These are phyloP conservation scores for Aspergillus ochraceoroseus DNA, from an alignment of 2,329 filamentous ascomycete species.

Conservation along the genomic window DNA sequence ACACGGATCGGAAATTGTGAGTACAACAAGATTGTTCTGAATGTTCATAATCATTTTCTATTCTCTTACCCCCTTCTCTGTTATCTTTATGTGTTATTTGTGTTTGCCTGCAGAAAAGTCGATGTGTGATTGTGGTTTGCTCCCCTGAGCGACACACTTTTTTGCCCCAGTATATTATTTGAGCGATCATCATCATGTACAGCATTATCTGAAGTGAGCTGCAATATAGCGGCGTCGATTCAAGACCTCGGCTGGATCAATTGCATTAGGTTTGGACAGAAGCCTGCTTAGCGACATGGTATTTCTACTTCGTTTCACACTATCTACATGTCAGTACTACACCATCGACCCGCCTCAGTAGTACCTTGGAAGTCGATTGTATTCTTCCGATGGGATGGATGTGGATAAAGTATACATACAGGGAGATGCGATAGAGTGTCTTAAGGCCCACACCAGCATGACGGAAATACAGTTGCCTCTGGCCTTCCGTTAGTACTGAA, in stretches of 20 bases:
- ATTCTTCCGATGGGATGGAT: too few species aligned
- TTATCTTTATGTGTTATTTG: conserved; percentile 13
- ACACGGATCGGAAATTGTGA: conserved; percentile 30
- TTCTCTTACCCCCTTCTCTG: conserved; percentile 12
- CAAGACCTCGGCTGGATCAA: not conserved
- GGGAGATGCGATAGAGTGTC: too few species aligned
- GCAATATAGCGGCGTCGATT: conserved; percentile 1
- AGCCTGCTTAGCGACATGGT: not conserved
- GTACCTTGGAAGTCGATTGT: too few species aligned
- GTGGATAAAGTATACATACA: too few species aligned
- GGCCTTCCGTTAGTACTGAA: not conserved
- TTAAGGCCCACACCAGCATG: too few species aligned
- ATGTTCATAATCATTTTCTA: conserved; percentile 28
- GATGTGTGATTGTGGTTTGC: conserved; percentile 9
- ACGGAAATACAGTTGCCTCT: too few species aligned
- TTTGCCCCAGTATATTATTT: conserved; percentile 10
- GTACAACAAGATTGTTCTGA: conserved; percentile 31
- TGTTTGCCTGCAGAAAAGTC: conserved; percentile 14
- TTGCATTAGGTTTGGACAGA: conserved; percentile 1
- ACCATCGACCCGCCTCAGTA: too few species aligned
- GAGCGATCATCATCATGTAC: conserved; percentile 16
- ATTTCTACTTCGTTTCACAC: not conserved
- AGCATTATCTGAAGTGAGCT: conserved; percentile 12
- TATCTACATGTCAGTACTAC: not conserved
- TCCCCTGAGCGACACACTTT: conserved; percentile 1